phyloP scores from a whole-genome alignment of 164 flowering plant species.

The Protea cynaroides region DNA sequence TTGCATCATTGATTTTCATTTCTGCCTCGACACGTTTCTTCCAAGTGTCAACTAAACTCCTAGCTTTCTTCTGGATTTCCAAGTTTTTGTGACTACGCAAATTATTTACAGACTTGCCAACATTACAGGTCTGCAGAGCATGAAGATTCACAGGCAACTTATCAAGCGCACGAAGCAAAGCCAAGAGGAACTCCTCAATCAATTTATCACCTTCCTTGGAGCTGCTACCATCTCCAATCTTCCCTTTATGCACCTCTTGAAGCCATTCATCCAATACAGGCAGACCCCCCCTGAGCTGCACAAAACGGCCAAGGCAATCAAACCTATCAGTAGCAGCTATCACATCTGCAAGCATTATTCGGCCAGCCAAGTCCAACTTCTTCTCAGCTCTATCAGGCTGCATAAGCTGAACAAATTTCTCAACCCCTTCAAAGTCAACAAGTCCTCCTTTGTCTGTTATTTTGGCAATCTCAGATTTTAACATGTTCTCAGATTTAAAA shows the following conservation, averaged over 20 bases:
- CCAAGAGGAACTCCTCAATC: constrained; percentile 77
- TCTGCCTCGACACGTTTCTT: constrained; percentile 95
- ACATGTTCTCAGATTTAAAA: constrained; percentile 35
- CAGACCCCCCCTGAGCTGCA: constrained; percentile 82
- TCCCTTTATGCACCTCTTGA: constrained; percentile 84
- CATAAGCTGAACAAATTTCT: constrained; percentile 71
- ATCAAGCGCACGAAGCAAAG: constrained; percentile 85
- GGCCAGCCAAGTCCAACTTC: constrained; percentile 56
- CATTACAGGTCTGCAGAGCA: constrained; percentile 70
- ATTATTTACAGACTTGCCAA: constrained; percentile 89
- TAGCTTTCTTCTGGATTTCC: constrained; percentile 62
- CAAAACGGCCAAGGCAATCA: constrained; percentile 77
- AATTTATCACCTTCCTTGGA: constrained; percentile 61
- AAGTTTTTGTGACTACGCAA: constrained; percentile 49
- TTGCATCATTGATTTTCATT: constrained; percentile 76
- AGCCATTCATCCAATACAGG: constrained; percentile 91
- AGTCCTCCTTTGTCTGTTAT: constrained; percentile 79
- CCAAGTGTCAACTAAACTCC: constrained; percentile 90
- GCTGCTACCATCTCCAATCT: constrained; percentile 52
- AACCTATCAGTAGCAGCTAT: constrained; percentile 64
- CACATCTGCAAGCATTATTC: constrained; percentile 67
- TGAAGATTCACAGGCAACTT: constrained; percentile 84
- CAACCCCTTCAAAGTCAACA: constrained; percentile 66
- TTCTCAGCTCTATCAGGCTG: constrained; percentile 51
- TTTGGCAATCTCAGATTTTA: constrained; percentile 68